A percentile compares a stretch with the other conserved stretches of the same genome.
Conservation (phyloP, 164 flowering plant species). For the Echeveria elegans region DNA sequence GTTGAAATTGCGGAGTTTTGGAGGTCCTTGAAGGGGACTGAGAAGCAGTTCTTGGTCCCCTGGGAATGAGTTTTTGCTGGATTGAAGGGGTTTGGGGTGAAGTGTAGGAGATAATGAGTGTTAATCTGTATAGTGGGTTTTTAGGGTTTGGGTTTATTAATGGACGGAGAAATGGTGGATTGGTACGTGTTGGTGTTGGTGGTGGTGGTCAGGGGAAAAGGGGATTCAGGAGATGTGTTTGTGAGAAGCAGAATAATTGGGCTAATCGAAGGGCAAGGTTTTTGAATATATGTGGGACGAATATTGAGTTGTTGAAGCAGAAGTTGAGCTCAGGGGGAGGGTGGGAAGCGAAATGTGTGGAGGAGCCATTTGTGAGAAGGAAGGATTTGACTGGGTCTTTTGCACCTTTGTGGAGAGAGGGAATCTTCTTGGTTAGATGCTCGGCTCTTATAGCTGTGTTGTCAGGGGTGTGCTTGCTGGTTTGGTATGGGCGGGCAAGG, state of each 20-base stretch:
- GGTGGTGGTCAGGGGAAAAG: slow-evolving; percentile 17
- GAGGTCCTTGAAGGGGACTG: slow-evolving; percentile 39
- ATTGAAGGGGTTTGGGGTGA: slow-evolving; percentile 8
- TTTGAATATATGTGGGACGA: slow-evolving; percentile 47
- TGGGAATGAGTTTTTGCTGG: slow-evolving; percentile 19
- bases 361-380: slow-evolving; percentile 44
- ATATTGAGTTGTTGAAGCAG: slow-evolving; percentile 31
- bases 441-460: slow-evolving; percentile 64
- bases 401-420: slow-evolving; percentile 71
- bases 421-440: slow-evolving; percentile 62
- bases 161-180: slow-evolving; percentile 20
- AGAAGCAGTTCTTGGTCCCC: slow-evolving; percentile 75
- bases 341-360: slow-evolving; percentile 39
- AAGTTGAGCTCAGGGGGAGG: slow-evolving; percentile 29
- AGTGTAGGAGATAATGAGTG: slow-evolving; percentile 42
- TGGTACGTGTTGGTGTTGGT: slow-evolving; percentile 14
- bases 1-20: slow-evolving; percentile 3
- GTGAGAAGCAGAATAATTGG: slow-evolving; percentile 34
- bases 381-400: slow-evolving; percentile 49
- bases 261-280: slow-evolving; percentile 27
- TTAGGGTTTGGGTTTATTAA: slow-evolving; percentile 37
- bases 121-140: slow-evolving; percentile 33
- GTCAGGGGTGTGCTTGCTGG: slow-evolving; percentile 67
- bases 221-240: slow-evolving; percentile 21
- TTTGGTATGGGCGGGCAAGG: slow-evolving; percentile 71